phyloP scores from a whole-genome alignment of 345 rosid species.

The Eucalyptus tenuipes region DNA sequence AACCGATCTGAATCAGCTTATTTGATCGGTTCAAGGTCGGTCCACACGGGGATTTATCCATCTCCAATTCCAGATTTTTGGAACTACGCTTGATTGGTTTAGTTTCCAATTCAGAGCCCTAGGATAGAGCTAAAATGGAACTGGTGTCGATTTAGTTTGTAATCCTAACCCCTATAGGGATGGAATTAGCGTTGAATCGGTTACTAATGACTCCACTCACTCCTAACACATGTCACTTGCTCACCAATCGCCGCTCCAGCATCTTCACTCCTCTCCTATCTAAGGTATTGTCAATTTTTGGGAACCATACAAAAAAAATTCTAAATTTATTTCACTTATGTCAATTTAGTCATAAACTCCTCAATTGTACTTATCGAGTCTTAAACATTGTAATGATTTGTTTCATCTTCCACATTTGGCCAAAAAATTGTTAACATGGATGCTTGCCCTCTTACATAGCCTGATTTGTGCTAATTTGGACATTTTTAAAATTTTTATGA shows the following conservation, averaged over 20 bases:
- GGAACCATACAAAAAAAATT: fast-evolving
- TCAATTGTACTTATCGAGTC: fast-evolving
- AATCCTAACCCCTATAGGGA: neutral
- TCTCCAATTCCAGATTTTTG: fast-evolving
- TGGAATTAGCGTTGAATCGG: neutral
- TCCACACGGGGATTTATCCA: fast-evolving
- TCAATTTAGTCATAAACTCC: too few species aligned
- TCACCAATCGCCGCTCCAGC: neutral
- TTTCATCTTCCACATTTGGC: neutral
- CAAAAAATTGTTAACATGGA: fast-evolving
- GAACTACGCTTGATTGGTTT: neutral
- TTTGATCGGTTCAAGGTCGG: neutral
- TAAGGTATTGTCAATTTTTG: neutral
- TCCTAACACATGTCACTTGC: neutral
- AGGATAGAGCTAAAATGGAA: neutral
- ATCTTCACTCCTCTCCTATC: neutral
- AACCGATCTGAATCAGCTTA: fast-evolving
- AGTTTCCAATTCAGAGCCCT: neutral
- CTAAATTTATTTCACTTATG: fast-evolving
- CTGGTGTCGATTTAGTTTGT: too few species aligned
- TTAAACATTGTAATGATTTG: neutral
- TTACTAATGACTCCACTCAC: neutral
- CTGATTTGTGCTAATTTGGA: fast-evolving
- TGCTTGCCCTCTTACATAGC: fast-evolving
- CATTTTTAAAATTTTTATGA: too few species aligned